Evolutionary conservation across 768 basidiomycete genomes (phyloP).

Genomic region (Scleroderma citrinum): DNA sequence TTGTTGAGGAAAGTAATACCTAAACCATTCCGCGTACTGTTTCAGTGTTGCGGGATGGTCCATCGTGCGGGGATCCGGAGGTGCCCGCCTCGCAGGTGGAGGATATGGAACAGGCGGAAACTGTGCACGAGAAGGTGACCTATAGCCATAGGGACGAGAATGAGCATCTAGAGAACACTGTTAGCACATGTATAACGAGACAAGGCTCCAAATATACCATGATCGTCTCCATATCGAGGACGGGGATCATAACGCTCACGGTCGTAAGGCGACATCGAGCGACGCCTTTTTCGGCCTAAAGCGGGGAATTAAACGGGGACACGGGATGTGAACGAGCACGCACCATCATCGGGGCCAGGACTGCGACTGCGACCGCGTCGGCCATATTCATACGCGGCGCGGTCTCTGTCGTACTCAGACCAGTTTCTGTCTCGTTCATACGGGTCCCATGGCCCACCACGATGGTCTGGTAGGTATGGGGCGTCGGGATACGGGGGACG

Average conservation of each 20-base stretch:
- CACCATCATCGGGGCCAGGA: conserved; percentile 65
- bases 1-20: conserved; percentile 66
- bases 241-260: conserved; percentile 79
- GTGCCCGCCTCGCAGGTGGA: conserved; percentile 50
- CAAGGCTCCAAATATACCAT: conserved; percentile 45
- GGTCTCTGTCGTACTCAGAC: conserved; percentile 63
- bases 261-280: conserved; percentile 71
- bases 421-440: conserved; percentile 69
- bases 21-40: conserved; percentile 87
- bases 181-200: conserved; percentile 3
- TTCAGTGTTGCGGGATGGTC: conserved; percentile 79
- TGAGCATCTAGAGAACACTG: conserved; percentile 46
- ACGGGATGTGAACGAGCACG: conserved; percentile 7
- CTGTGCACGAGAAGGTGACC: conserved; percentile 60
- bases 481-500: conserved; percentile 54
- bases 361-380: conserved; percentile 75
- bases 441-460: conserved; percentile 55
- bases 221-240: conserved; percentile 76
- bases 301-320: conserved; percentile 6
- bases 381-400: conserved; percentile 59
- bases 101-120: conserved; percentile 32
- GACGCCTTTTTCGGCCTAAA: conserved; percentile 67
- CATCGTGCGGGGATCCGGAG: conserved; percentile 74
- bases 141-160: conserved; percentile 57
- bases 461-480: conserved; percentile 50